phyloP scores from a whole-genome alignment of 2,329 filamentous ascomycete species.

The Scopulariopsis brevicaulis region DNA sequence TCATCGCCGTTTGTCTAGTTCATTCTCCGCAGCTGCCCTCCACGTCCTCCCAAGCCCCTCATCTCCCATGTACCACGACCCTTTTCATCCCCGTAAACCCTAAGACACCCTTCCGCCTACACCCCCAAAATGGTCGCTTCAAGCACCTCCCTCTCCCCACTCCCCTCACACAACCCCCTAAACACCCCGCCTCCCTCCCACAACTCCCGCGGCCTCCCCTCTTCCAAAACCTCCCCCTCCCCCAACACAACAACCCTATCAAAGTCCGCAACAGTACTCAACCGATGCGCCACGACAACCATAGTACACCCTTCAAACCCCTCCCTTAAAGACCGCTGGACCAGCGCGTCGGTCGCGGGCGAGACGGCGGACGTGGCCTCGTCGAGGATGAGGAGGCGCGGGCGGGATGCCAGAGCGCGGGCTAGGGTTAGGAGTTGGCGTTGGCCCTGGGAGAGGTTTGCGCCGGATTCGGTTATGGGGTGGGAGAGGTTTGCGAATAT shows the following conservation, averaged over 20 bases:
- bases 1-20: too few species aligned
- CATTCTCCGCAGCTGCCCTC: neutral
- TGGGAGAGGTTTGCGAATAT: slow-evolving; percentile 52
- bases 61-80: neutral
- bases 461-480: slow-evolving; percentile 57
- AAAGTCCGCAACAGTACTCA: slow-evolving; percentile 69
- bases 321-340: slow-evolving; percentile 61
- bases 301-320: slow-evolving; percentile 60
- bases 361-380: slow-evolving; percentile 73
- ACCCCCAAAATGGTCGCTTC: slow-evolving; percentile 28
- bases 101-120: neutral
- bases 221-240: slow-evolving; percentile 57
- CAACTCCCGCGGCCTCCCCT: slow-evolving; percentile 50
- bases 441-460: slow-evolving; percentile 67
- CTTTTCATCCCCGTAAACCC: neutral
- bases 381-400: slow-evolving; percentile 70
- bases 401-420: slow-evolving; percentile 58
- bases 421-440: slow-evolving; percentile 66
- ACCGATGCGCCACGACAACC: slow-evolving; percentile 63
- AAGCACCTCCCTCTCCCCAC: slow-evolving; percentile 44
- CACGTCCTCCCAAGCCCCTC: neutral
- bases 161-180: slow-evolving; percentile 50
- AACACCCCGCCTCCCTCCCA: slow-evolving; percentile 46
- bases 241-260: slow-evolving; percentile 62
- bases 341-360: slow-evolving; percentile 63